Evolutionary conservation across 352 stramenopile species (phyloP), one percentile per base, ranked within the genome.

Genomic region (Globisporangium sylvaticum): DNA sequence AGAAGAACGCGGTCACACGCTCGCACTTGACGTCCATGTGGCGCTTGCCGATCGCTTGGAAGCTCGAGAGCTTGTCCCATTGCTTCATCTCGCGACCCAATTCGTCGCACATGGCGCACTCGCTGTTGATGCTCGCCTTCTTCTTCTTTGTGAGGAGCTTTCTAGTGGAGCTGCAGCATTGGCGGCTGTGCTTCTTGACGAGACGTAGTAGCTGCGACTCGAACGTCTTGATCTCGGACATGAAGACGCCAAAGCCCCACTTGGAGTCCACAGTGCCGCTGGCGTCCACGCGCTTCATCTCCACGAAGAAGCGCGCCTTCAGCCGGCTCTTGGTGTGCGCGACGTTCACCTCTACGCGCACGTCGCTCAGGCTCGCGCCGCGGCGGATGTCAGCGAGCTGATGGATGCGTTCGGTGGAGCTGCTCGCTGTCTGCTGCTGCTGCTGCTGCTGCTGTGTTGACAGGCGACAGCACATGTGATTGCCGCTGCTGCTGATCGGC

Each of bases 331-430:
- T 74, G 0, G 79, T 83, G 67, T 88, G 82, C 15, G 80, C 81
- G 39, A 90, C 69, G 0, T 69, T 61, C 29, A 84, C 79, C 12
- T 88, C 68, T 14, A 90, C 66, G 29, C 52, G 59, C 32, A 90
- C 56, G 67, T 90, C 79, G 3, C 74, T 67, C 20, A 90, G 70
- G 44, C 79, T 84, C 52, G 80, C 73, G 54, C 77, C 83, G 53
- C 84, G 80, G 7, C 79, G 77, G 6, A 92, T 81, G 62, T 90
- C 84, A 12, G 72, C 75, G 31, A 90, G 74, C 20, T 84, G 75
- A 32, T 68, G 62, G 5, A 77, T 62, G 48, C 77, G 75, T 48
- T 84, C 60, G 37, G 27, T 37, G 32, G 46, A 46, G 32, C 10
- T 46, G 54, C 25, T 39, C 50, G 22, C 37, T 54, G 4, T 15